A percentile compares a stretch with the other conserved stretches of the same genome.
These are phyloP conservation scores for Udeniomyces megalosporus DNA, from an alignment of 768 basidiomycete genomes.

Conservation along the genomic window DNA sequence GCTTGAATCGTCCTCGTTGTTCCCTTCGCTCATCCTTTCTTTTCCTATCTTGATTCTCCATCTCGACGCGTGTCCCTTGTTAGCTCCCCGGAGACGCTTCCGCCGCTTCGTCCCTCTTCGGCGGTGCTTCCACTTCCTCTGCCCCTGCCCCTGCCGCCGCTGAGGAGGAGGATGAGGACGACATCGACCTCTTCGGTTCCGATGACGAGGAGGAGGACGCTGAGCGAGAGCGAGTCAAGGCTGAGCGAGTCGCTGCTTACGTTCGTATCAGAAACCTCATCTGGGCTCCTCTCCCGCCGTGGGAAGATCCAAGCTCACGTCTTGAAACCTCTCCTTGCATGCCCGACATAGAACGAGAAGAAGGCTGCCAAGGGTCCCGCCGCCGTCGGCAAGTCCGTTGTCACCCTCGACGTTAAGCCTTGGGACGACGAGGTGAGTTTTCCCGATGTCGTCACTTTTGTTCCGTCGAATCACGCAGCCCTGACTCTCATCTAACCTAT, in stretches of 20 bases:
- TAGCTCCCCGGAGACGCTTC: slow-evolving; percentile 56
- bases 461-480: neutral
- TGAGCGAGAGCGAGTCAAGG: slow-evolving; percentile 74
- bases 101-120: slow-evolving; percentile 57
- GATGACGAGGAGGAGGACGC: slow-evolving; percentile 46
- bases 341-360: no score
- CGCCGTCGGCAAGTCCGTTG: slow-evolving; percentile 59
- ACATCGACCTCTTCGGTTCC: slow-evolving; percentile 73
- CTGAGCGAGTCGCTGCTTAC: slow-evolving; percentile 84
- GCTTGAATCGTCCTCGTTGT: no score
- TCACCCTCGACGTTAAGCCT: slow-evolving; percentile 95
- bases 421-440: slow-evolving; percentile 21
- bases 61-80: no score
- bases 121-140: slow-evolving; percentile 33
- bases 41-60: no score
- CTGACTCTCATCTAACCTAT: neutral
- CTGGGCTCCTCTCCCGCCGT: no score
- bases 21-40: no score
- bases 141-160: slow-evolving; percentile 35
- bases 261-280: no score
- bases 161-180: slow-evolving; percentile 53
- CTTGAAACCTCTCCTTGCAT: no score
- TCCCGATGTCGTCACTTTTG: neutral
- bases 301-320: no score
- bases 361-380: slow-evolving; percentile 39